Conservation (phyloP, 768 basidiomycete genomes). For the Phanerochaete carnosa region DNA sequence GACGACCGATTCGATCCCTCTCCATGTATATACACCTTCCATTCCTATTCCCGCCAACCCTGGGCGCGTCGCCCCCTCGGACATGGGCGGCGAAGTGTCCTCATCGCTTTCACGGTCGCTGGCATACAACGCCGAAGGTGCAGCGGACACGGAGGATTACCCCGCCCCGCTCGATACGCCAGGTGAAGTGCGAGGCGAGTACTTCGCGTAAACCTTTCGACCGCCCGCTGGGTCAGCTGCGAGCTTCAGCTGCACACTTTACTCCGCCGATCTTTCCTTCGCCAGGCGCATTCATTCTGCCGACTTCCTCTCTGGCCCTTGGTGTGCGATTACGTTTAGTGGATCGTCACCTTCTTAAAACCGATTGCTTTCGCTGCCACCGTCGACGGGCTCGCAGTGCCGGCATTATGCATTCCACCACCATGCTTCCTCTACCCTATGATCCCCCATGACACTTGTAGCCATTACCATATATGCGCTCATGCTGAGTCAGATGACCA, state of each 20-base stretch:
- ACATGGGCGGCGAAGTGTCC: not conserved
- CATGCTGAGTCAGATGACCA: not conserved
- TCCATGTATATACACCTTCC: not conserved
- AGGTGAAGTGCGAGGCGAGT: conserved; percentile 2
- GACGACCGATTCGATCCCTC: not conserved
- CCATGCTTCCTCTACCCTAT: not conserved
- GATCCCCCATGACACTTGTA: not conserved
- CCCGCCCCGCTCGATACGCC: conserved; percentile 3
- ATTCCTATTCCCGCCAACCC: not conserved
- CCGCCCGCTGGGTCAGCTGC: not conserved
- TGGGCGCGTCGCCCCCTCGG: not conserved
- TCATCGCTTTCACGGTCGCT: not conserved
- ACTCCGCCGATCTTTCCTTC: not conserved
- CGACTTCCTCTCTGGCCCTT: not conserved
- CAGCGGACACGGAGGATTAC: not conserved
- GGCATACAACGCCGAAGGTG: not conserved
- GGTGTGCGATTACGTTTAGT: not conserved
- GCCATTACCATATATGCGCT: not conserved
- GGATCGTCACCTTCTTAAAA: not conserved
- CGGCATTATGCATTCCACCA: not conserved
- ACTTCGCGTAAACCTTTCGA: not conserved
- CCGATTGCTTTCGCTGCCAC: not conserved
- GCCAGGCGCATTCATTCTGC: not conserved
- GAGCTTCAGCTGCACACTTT: not conserved
- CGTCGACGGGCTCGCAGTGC: conserved; percentile 4